phyloP scores from a whole-genome alignment of 495 filamentous ascomycete species.

The Cetradonia linearis region DNA sequence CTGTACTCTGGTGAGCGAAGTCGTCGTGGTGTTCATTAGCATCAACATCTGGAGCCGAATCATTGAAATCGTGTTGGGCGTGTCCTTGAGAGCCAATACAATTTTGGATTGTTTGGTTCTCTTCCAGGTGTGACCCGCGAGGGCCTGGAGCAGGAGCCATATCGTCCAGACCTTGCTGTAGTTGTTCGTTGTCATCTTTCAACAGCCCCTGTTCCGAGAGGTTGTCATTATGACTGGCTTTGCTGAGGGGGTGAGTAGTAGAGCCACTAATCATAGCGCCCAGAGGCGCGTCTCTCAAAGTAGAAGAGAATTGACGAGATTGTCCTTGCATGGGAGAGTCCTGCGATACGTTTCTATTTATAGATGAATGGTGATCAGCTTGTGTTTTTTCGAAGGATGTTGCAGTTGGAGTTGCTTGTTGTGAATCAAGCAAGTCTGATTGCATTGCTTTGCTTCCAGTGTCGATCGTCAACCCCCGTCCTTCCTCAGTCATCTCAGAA shows the following conservation, averaged over 20 bases:
- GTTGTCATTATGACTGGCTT: background rate
- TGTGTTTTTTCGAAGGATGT: constrained; percentile 17
- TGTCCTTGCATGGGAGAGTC: background rate
- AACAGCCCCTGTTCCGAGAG: background rate
- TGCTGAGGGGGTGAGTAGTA: constrained; percentile 3
- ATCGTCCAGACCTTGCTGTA: constrained; percentile 2
- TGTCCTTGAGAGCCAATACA: background rate
- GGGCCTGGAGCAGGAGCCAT: background rate
- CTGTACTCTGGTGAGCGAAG: constrained; percentile 2
- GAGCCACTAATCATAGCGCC: constrained; percentile 11
- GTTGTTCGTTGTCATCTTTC: constrained; percentile 1
- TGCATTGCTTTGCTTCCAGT: background rate
- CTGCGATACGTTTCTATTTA: background rate
- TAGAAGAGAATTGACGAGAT: background rate
- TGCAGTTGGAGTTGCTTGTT: constrained; percentile 34
- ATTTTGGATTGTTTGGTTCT: background rate
- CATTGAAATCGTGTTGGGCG: background rate
- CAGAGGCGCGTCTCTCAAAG: background rate
- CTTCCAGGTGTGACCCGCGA: background rate
- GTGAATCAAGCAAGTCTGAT: constrained; percentile 30
- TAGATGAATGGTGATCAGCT: background rate
- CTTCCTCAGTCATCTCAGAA: background rate
- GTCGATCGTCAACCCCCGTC: background rate
- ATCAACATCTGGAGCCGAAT: background rate
- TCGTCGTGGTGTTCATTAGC: background rate